Evolutionary conservation across 768 basidiomycete genomes (phyloP), one percentile per base, ranked within the genome.

Genomic region (Hypholoma sublateritium): DNA sequence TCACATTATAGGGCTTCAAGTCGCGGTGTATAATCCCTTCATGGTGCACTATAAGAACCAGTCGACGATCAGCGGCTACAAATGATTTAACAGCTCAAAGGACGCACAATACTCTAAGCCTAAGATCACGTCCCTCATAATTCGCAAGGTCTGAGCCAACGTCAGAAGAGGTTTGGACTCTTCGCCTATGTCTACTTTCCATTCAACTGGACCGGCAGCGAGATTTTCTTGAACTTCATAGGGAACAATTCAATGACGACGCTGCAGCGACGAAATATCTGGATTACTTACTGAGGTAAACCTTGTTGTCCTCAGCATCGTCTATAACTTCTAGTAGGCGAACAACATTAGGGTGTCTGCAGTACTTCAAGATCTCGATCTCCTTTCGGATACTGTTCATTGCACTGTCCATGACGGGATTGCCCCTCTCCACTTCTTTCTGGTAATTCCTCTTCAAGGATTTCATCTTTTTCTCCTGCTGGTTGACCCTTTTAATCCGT

Each of bases 291-390:
- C 91, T 85, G 76, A 95, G 83, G 72, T 89, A 96, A 45, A 96
- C 88, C 70, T 89, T 88, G 61, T 89, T 87, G 42, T 85, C 85
- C 36, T 80, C 78, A 43, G 84, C 85, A 71, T 95, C 93, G 70
- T 96, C 93, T 60, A 97, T 92, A 65, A 95, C 91, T 70, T 97
- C 95, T 56, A 89, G 78, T 56, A 96, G 78, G 53, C 83, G 80
- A 17, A 92, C 92, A 46, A 93, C 79, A 69, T 93, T 84, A 2
- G 85, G 82, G 67, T 94, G 91, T 46, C 83, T 77, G 67, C 88
- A 90, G 62, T 87, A 88, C 76, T 91, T 94, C 88, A 97, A 90
- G 67, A 96, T 89, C 3, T 93, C 93, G 44, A 95, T 89, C 74
- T 95, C 93, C 66, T 86, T 87, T 61, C 83, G 83, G 56, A 95